Base-by-base conservation (phyloP, 1,284 basidiomycete genomes). In the Volvariella surrecta region DNA sequence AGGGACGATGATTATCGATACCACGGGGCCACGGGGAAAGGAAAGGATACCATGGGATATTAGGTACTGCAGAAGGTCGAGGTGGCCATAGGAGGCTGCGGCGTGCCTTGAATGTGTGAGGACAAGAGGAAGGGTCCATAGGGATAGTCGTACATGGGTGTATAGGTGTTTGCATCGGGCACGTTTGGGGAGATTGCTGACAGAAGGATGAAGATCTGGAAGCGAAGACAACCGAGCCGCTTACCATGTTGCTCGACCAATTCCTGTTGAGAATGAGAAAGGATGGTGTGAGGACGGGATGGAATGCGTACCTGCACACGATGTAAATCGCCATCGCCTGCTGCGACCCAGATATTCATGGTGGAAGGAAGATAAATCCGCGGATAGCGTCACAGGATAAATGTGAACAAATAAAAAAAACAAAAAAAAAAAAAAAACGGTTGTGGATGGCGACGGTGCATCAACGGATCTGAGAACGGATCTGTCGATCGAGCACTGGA, bases 281-380 rank as follows among this genome's bases (percentile, higher is more conserved):
- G 48, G 39, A 32, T 43, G 46, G 40, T 32, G 8, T 17, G 39
- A 20, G 39, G 15, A 15, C n/a, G 13, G 31, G 21, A 18, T 6
- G 17, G 34, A 39, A 17, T 15, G 59, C 61, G 28, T 34, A 76
- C 78, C 53, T 58, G 62, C 32, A 82, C 65, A 47, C 69, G 63
- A 10, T 51, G 46, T 32, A 80, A 56, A 60, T 94, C 85, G 37
- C 92, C 92, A 58, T 95, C 90, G 19, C 79, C 82, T 1, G 91
- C 88, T 19, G 92, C 92, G 20, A 93, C 76, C 92, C 92, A 95
- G 38, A 95, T 82, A 63, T 95, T 94, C 60, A 80, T 84, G 42
- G 58, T 48, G 28, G 54, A 48, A 50, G 28, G 58, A 50, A 54
- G 61, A 59, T 51, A 49, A 45, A 19, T 51, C 41, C n/a, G 17